These are phyloP conservation scores for Coprinopsis strossmayeri DNA, from an alignment of 768 basidiomycete genomes.

Conservation along the genomic window DNA sequence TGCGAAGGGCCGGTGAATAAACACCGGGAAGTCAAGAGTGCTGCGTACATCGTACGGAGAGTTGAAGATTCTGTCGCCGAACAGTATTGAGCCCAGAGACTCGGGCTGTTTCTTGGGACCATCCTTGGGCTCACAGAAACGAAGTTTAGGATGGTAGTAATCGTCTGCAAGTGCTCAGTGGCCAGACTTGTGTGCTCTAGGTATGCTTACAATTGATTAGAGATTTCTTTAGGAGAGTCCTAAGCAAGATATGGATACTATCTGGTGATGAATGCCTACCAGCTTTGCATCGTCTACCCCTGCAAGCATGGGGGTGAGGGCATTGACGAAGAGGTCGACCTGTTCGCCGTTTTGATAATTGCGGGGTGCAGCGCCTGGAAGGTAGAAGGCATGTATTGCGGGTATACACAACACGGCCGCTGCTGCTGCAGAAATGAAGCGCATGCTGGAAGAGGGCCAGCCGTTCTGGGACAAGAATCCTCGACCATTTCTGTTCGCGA, in stretches of 20 bases:
- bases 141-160: constrained; percentile 83
- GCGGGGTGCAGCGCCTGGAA: constrained; percentile 86
- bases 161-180: constrained; percentile 52
- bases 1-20: constrained; percentile 22
- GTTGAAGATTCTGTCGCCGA: constrained; percentile 91
- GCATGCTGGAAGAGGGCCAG: constrained; percentile 8
- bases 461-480: too few species aligned
- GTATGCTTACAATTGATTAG: constrained; percentile 70
- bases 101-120: constrained; percentile 76
- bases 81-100: constrained; percentile 88
- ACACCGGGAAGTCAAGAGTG: constrained; percentile 1
- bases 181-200: not conserved
- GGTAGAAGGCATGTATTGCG: constrained; percentile 67
- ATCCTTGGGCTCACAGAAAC: constrained; percentile 76
- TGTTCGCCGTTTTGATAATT: constrained; percentile 69
- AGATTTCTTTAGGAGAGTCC: constrained; percentile 59
- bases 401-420: constrained; percentile 8
- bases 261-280: constrained; percentile 44
- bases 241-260: not conserved
- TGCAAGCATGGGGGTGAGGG: constrained; percentile 79
- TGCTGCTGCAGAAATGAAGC: constrained; percentile 1
- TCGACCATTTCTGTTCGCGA: too few species aligned
- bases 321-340: constrained; percentile 81
- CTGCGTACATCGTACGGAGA: constrained; percentile 79
- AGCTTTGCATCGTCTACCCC: constrained; percentile 65